Evolutionary conservation across 768 basidiomycete species (phyloP), one percentile per base, ranked within the genome.

Genomic region (Strobilomyces dryophilus): DNA sequence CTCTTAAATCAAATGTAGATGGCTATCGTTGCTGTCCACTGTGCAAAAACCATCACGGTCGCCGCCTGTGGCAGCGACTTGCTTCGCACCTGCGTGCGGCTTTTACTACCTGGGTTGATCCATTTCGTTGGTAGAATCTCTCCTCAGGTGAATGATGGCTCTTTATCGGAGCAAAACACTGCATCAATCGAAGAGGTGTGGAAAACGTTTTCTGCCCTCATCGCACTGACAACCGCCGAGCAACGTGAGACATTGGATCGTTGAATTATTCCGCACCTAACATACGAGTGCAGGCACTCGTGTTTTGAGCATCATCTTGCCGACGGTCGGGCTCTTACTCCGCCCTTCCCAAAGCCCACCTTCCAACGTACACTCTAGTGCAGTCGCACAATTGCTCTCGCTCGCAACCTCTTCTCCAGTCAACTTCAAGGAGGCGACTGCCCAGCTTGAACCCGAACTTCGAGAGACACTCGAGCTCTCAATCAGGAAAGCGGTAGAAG

Each of bases 1-100:
- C 2, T 32, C 39, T 27, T 24, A 57, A 53, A 54, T 35, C 40
- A 8, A 20, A 40, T 27, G 27, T 52, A 97, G 91, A 74, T 84
- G 37, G 83, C 88, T 2, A 66, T 92, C n/a, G 90, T 89, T 3
- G 93, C 94, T 2, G 82, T 87, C 2, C 92, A 98, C 61, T 98
- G 95, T 62, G 83, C 89, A 2, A 90, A 89, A 64, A 95, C 94
- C 0, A 72, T 98, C 39, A 77, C 92, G 34, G 67, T 81, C 6
- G 84, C 94, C 3, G 87, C 92, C 0, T 73, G 83, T 3, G 85
- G 84, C 5, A 85, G 81, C 48, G 71, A 79, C 1, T 70, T 85
- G 11, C 79, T 98, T 20, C 81, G 83, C 15, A 83, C 87, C 53
- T 91, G 88, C 58, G 76, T 81, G 8, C 77, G 81, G 45, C 75